Percentiles rank a stretch among this genome's conserved stretches.
Evolutionary conservation across 768 basidiomycete species (phyloP).

Genomic region (Calocera cornea): DNA sequence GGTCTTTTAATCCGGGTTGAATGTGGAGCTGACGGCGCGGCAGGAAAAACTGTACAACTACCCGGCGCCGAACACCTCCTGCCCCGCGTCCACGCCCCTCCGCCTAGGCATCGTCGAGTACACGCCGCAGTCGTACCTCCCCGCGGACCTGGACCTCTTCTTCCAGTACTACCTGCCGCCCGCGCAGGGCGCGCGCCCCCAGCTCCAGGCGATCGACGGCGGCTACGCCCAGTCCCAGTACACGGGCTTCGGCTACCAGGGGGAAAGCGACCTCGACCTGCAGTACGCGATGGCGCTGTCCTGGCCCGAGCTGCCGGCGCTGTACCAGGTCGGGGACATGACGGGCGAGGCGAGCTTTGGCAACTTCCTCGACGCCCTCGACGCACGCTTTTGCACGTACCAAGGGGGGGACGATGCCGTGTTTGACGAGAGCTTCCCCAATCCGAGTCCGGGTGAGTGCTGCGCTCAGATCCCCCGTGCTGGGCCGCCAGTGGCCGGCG

Average conservation of each 20-base stretch:
- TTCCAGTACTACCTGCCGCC: constrained; percentile 28
- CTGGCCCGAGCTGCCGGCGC: constrained; percentile 22
- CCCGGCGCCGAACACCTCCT: background rate
- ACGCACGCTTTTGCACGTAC: constrained; percentile 26
- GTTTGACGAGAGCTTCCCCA: constrained; percentile 22
- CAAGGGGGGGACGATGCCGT: constrained; percentile 26
- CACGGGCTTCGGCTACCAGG: constrained; percentile 35
- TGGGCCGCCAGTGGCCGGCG: too few relatives aligned
- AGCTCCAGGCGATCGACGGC: constrained; percentile 23
- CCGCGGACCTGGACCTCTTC: constrained; percentile 30
- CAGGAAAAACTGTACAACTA: background rate
- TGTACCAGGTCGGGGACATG: constrained; percentile 20
- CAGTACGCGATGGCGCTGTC: constrained; percentile 24
- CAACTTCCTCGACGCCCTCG: constrained; percentile 25
- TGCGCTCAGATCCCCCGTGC: too few relatives aligned
- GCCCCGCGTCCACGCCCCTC: constrained; percentile 27
- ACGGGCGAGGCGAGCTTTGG: background rate
- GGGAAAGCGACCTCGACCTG: constrained; percentile 62
- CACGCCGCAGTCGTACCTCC: constrained; percentile 36
- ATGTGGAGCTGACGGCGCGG: background rate
- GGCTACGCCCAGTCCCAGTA: constrained; percentile 18
- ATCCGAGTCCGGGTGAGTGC: background rate
- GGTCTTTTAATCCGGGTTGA: background rate
- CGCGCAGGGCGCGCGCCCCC: constrained; percentile 31
- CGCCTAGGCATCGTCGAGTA: constrained; percentile 45